phyloP scores from a whole-genome alignment of 768 basidiomycete genomes.

The Antrodiella citrinella region DNA sequence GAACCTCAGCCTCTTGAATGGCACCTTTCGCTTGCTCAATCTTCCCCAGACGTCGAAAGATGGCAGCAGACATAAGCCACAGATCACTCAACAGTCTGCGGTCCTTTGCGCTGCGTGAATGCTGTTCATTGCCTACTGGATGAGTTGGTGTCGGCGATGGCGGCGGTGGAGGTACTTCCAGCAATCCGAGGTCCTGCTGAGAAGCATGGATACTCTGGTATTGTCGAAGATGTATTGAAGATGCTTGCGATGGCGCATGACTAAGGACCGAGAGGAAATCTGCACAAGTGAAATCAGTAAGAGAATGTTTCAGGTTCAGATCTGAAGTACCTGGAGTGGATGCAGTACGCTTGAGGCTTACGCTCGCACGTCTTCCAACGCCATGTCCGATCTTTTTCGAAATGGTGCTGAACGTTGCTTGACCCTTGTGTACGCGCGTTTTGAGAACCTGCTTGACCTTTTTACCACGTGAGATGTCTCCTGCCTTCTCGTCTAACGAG shows the following conservation, averaged over 20 bases:
- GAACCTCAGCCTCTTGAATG: constrained; percentile 90
- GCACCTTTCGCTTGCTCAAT: constrained; percentile 85
- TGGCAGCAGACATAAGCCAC: constrained; percentile 93
- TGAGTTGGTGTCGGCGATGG: constrained; percentile 33
- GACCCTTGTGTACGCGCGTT: constrained; percentile 64
- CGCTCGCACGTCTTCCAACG: constrained; percentile 43
- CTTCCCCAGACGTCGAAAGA: constrained; percentile 83
- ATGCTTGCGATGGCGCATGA: constrained; percentile 61
- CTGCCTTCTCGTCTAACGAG: constrained; percentile 22
- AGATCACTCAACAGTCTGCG: constrained; percentile 71
- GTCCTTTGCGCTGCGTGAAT: constrained; percentile 38
- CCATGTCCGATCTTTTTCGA: constrained; percentile 71
- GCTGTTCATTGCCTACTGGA: constrained; percentile 16
- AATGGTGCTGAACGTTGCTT: constrained; percentile 65
- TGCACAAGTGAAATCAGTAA: constrained; percentile 16
- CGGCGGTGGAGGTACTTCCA: constrained; percentile 26
- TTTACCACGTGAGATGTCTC: constrained; percentile 53
- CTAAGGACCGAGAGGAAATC: constrained; percentile 65
- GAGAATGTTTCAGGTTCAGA: not conserved
- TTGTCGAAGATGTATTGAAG: constrained; percentile 77
- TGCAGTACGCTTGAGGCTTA: constrained; percentile 43
- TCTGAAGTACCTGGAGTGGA: constrained; percentile 58
- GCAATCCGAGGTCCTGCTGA: constrained; percentile 21
- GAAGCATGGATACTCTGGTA: constrained; percentile 29
- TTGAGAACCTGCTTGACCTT: constrained; percentile 73